Base-by-base conservation (phyloP, 2,329 filamentous ascomycete species). In the Coleophoma cylindrospora region DNA sequence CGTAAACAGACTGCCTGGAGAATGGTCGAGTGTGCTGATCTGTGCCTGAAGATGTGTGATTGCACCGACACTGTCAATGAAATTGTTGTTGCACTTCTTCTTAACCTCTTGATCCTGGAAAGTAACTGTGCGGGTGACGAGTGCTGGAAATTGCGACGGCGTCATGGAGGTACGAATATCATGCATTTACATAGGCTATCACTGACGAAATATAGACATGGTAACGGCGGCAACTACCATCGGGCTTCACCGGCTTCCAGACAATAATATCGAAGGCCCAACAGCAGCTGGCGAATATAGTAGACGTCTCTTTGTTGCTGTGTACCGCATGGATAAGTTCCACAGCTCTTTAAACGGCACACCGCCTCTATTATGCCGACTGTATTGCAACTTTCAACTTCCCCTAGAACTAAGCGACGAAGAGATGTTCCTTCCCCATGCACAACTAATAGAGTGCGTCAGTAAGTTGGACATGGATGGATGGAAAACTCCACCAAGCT, bases 1-100 rank as follows among this genome's bases (percentile, higher is more conserved):
- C 55, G 62, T 45, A 60, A 54, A 51, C 54, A 62, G 40, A 57
- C 55, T 7, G 52, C 57, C 27, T 62, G 57, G 61, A 58, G 61
- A 45, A 64, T 64, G 63, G 60, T 59, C 40, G 60, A 63, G 34
- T 64, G 61, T 50, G 61, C 61, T 3, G 55, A 60, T 44, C 49
- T 59, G 27, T 63, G 59, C 43, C 51, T 57, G 12, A 54, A 50
- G 38, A 51, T 52, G 45, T 55, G 52, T 37, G 50, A 55, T 34
- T 43, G 45, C 9, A 52, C 54, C 3, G 56, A 57, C 27, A 57
- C 57, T 12, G 36, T 56, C 1, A 57, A 60, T 52, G 52, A 56
- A 37, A 38, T 61, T 37, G 56, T 58, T 6, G 57, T 50, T 12
- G 47, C 46, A 32, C 43, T 64, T 9, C 57, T 17, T 15, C 47